A percentile compares a stretch with the other conserved stretches of the same genome.
phyloP scores from a whole-genome alignment of 257 asterid genomes.

The Oldenlandia corymbosa region DNA sequence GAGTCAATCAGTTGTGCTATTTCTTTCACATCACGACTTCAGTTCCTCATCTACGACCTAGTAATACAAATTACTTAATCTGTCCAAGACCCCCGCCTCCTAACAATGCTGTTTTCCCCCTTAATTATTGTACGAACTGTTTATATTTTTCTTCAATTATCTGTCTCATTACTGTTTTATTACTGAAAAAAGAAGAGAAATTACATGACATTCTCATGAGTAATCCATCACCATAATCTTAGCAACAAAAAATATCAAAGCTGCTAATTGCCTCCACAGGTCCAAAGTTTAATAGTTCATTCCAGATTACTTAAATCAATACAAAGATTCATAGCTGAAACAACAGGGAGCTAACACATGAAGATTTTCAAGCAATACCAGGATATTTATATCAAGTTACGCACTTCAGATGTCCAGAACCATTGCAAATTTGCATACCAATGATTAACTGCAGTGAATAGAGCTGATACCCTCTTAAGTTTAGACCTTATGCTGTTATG shows the following conservation, averaged over 20 bases:
- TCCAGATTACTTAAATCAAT: background rate
- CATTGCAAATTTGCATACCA: background rate
- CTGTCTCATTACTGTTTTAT: background rate
- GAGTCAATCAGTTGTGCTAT: conserved; percentile 4
- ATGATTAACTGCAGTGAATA: too few relatives aligned
- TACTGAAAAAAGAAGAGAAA: background rate
- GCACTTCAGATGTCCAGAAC: too few relatives aligned
- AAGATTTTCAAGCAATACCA: background rate
- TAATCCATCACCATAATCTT: background rate
- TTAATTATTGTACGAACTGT: background rate
- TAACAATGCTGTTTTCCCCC: background rate
- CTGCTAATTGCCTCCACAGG: background rate
- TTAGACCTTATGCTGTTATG: too few relatives aligned
- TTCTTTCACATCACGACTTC: background rate
- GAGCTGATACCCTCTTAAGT: too few relatives aligned
- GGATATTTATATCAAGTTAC: too few relatives aligned
- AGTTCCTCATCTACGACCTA: background rate
- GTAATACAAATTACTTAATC: background rate
- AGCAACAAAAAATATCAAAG: background rate
- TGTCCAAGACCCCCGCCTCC: background rate
- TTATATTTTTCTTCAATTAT: background rate
- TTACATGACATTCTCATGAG: background rate
- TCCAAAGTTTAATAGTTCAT: background rate
- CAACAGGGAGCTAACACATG: too few relatives aligned
- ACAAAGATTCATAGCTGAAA: too few relatives aligned